These are phyloP conservation scores for Parmelia sp. DNA, from an alignment of 495 filamentous ascomycete genomes.

Conservation along the genomic window DNA sequence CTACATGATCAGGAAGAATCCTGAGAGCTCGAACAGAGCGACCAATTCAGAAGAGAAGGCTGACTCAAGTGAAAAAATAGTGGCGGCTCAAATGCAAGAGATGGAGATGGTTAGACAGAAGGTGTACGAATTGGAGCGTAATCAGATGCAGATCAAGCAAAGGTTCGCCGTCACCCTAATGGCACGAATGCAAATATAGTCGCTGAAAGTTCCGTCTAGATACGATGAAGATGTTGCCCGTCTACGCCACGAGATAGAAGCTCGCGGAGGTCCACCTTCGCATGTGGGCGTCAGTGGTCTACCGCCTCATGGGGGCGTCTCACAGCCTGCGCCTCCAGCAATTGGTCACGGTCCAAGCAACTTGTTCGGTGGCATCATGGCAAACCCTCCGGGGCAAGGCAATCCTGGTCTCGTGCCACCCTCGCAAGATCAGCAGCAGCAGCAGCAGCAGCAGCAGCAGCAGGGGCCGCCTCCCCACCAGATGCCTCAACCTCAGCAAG, in stretches of 20 bases:
- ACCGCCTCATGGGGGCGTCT: constrained; percentile 66
- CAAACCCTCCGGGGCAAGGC: constrained; percentile 78
- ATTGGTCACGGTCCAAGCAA: constrained; percentile 90
- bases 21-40: not conserved
- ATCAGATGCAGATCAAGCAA: constrained; percentile 75
- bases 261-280: constrained; percentile 65
- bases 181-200: not conserved
- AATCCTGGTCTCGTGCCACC: constrained; percentile 81
- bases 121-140: constrained; percentile 83
- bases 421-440: constrained; percentile 57
- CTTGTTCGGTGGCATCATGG: constrained; percentile 92
- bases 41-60: constrained; percentile 3
- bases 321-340: constrained; percentile 74
- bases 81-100: constrained; percentile 79
- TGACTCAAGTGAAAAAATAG: constrained; percentile 39
- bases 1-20: not conserved
- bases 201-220: constrained; percentile 40
- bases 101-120: constrained; percentile 89
- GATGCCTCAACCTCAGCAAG: constrained; percentile 56
- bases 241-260: constrained; percentile 82
- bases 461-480: constrained; percentile 53
- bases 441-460: constrained; percentile 55
- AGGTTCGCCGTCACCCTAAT: constrained; percentile 55
- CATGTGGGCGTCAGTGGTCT: constrained; percentile 52
- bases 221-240: constrained; percentile 88